Conservation (phyloP, 106 monocot genomes). For the Apostasia ramifera region DNA sequence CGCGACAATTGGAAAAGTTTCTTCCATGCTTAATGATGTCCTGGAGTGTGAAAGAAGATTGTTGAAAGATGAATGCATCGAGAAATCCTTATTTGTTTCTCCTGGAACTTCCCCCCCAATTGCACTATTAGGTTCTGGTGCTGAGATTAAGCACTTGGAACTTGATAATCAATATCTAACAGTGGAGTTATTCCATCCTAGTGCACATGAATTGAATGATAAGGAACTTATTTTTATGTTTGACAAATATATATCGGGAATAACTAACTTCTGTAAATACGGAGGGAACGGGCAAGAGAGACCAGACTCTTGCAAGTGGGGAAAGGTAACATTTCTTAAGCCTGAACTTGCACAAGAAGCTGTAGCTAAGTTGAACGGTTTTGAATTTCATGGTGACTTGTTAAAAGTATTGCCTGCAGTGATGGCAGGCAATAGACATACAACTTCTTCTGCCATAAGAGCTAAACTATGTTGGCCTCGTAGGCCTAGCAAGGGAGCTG, state of each 20-base stretch:
- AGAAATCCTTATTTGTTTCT: conserved; percentile 51
- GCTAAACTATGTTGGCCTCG: conserved; percentile 79
- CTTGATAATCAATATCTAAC: conserved; percentile 61
- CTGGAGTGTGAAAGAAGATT: conserved; percentile 49
- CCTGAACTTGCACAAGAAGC: conserved; percentile 70
- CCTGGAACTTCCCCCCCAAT: conserved; percentile 29
- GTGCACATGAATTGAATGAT: conserved; percentile 41
- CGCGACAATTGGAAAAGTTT: conserved; percentile 45
- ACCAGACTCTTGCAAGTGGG: conserved; percentile 44
- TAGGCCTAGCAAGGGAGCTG: conserved; percentile 71
- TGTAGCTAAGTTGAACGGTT: conserved; percentile 36
- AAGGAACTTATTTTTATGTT: conserved; percentile 58
- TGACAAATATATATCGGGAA: conserved; percentile 39
- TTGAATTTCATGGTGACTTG: conserved; percentile 47
- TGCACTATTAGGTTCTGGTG: conserved; percentile 91
- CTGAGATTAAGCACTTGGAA: conserved; percentile 91
- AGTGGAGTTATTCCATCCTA: conserved; percentile 67
- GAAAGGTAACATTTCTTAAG: conserved; percentile 62
- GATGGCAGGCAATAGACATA: conserved; percentile 14
- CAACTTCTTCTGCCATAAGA: conserved; percentile 51
- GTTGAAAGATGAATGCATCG: conserved; percentile 62
- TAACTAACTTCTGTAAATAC: conserved; percentile 39
- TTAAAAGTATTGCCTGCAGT: conserved; percentile 42
- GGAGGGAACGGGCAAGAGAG: conserved; percentile 10
- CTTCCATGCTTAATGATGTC: conserved; percentile 27